Evolutionary conservation across 176 grass and related monocot genomes (phyloP).

Genomic region (Oryza meyeriana): DNA sequence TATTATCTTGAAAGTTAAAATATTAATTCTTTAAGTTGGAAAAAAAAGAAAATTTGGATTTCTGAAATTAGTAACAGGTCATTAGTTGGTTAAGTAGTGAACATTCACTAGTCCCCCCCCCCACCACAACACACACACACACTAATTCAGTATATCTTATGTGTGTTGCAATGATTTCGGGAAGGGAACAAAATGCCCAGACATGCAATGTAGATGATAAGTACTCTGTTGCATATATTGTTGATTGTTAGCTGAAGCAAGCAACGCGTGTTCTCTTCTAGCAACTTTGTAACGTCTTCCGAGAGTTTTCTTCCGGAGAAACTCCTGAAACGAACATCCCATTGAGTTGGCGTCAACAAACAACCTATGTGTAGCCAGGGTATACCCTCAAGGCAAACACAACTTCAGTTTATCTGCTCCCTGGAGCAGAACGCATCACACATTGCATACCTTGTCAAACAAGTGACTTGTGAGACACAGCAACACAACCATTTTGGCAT

Average conservation of each 20-base stretch:
- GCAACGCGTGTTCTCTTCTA: constrained; percentile 6
- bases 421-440: background rate
- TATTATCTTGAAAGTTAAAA: background rate
- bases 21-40: background rate
- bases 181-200: background rate
- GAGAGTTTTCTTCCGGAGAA: constrained; percentile 19
- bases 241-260: constrained; percentile 15
- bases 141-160: too few species aligned
- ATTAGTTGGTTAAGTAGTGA: background rate
- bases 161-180: background rate
- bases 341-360: background rate
- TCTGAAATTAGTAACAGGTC: too few species aligned
- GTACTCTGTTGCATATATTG: background rate
- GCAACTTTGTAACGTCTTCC: background rate
- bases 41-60: too few species aligned
- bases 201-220: background rate
- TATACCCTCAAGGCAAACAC: background rate
- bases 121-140: too few species aligned
- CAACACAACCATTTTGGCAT: background rate
- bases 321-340: background rate
- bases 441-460: background rate
- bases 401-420: background rate
- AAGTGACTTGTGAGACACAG: background rate
- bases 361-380: background rate
- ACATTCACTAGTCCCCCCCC: background rate